A percentile compares a stretch with the other conserved stretches of the same genome.
Conservation (phyloP, 305 asterid genomes). For the Caryopteris hybrid region DNA sequence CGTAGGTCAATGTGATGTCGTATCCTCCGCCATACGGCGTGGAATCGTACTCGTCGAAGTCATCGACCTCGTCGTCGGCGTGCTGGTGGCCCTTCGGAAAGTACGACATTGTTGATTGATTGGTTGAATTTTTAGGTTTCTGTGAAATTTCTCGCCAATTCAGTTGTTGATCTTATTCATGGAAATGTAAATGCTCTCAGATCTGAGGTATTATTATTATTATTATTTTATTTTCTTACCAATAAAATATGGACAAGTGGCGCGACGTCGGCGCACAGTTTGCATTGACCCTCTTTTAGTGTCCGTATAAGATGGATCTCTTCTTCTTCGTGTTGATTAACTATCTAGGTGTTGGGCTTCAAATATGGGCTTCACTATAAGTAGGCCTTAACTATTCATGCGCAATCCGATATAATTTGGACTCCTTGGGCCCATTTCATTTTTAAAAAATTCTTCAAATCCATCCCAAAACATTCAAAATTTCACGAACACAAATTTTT, state of each 20-base stretch:
- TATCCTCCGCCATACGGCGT: slow-evolving; percentile 89
- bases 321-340: neutral
- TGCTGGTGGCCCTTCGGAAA: slow-evolving; percentile 62
- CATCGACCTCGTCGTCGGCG: slow-evolving; percentile 49
- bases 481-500: too few relatives aligned
- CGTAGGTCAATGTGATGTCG: slow-evolving; percentile 58
- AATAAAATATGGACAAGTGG: slow-evolving; percentile 1
- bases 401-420: too few relatives aligned
- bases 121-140: neutral
- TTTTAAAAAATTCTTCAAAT: too few relatives aligned
- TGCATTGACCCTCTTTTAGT: neutral
- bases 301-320: neutral
- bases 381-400: too few relatives aligned
- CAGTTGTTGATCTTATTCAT: neutral
- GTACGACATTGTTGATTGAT: slow-evolving; percentile 57
- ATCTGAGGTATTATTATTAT: too few relatives aligned
- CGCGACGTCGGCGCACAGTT: neutral
- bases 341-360: neutral
- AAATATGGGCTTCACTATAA: too few relatives aligned
- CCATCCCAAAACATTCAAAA: too few relatives aligned
- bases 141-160: neutral
- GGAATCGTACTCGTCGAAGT: slow-evolving; percentile 76
- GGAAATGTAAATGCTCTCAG: neutral
- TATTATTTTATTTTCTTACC: neutral
- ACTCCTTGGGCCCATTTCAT: too few relatives aligned